phyloP scores from a whole-genome alignment of 306 rosid species.

The Medicago ruthenica region DNA sequence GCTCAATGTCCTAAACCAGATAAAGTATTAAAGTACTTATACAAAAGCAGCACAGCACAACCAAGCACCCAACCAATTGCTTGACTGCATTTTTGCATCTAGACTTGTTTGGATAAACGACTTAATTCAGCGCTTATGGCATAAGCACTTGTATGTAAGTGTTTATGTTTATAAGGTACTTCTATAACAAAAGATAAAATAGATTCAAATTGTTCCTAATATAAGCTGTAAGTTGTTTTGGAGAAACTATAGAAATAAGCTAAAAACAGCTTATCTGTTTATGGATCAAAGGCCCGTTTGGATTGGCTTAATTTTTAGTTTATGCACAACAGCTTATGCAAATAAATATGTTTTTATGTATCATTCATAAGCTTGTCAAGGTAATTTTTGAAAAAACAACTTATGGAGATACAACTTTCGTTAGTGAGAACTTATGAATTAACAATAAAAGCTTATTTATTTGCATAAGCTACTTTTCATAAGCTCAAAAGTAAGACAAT shows the following conservation, averaged over 20 bases:
- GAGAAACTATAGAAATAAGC: too few species aligned
- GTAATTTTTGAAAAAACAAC: too few species aligned
- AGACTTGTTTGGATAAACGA: neutral
- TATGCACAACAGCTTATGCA: too few species aligned
- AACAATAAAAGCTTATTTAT: too few species aligned
- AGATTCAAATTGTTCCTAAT: neutral
- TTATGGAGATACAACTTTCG: too few species aligned
- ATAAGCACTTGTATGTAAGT: neutral
- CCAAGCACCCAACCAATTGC: neutral
- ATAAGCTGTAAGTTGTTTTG: neutral
- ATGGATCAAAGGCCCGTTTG: too few species aligned
- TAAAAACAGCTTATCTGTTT: neutral
- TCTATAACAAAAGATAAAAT: neutral
- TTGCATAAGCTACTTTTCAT: too few species aligned
- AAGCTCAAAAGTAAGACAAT: too few species aligned
- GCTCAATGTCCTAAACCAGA: slow-evolving; percentile 17
- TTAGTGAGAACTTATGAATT: too few species aligned
- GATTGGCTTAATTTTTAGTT: too few species aligned
- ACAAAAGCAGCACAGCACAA: slow-evolving; percentile 7
- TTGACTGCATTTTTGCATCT: neutral
- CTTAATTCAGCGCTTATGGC: neutral
- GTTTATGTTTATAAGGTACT: neutral
- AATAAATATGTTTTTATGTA: too few species aligned
- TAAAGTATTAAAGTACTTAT: slow-evolving; percentile 7
- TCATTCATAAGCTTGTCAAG: too few species aligned